A percentile compares a stretch with the other conserved stretches of the same genome.
Conservation (phyloP, 75 land plant species). For the Pinus tabuliformis region DNA sequence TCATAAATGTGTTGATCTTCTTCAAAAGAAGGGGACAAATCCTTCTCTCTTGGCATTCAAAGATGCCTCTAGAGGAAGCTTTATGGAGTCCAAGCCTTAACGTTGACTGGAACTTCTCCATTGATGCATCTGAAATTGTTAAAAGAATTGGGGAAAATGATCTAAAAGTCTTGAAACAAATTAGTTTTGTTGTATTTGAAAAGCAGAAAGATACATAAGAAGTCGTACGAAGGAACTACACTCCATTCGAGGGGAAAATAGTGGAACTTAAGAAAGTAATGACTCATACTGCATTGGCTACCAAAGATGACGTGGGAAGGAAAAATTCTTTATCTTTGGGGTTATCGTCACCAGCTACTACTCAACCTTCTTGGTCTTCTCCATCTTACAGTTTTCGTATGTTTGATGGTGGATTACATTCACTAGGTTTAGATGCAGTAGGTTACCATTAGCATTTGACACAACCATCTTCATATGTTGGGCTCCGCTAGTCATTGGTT, state of each 20-base stretch:
- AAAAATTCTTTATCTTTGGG: background rate
- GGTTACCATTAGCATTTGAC: background rate
- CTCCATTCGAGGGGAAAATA: constrained; percentile 29
- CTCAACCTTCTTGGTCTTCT: background rate
- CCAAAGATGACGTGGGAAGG: background rate
- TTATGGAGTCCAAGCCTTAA: too few relatives aligned
- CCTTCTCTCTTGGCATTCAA: too few relatives aligned
- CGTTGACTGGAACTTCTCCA: too few relatives aligned
- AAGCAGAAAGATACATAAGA: constrained; percentile 17
- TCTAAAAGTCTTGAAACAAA: too few relatives aligned
- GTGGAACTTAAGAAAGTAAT: constrained; percentile 30
- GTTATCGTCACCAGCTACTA: background rate
- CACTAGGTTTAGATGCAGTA: background rate
- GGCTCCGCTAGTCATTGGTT: background rate
- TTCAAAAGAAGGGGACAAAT: too few relatives aligned
- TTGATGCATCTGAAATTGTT: too few relatives aligned
- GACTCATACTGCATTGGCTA: constrained; percentile 17
- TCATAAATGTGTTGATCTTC: too few relatives aligned
- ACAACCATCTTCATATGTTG: background rate
- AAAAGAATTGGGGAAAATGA: too few relatives aligned
- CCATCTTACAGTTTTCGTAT: background rate
- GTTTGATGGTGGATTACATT: background rate
- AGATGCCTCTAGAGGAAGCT: too few relatives aligned
- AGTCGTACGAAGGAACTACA: constrained; percentile 23
- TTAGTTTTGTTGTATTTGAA: too few relatives aligned